These are phyloP conservation scores for Dothiorella sarmentorum DNA, from an alignment of 2,329 filamentous ascomycete genomes.

Conservation along the genomic window DNA sequence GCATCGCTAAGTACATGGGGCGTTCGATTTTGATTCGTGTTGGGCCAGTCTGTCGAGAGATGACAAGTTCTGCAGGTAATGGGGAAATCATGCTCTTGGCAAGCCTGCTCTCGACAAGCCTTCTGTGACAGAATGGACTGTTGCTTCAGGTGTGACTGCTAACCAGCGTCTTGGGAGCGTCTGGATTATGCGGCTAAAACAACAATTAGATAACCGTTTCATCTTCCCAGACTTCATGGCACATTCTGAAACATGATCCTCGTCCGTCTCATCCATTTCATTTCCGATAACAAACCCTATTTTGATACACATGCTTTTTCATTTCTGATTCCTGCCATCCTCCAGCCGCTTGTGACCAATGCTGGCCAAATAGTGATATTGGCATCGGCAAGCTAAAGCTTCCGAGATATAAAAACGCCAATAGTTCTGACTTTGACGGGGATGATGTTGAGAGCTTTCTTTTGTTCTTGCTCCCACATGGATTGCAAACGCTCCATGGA, in stretches of 20 bases:
- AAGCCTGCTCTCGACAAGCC: too few relatives aligned
- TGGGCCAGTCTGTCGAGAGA: too few relatives aligned
- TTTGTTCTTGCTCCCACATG: background rate
- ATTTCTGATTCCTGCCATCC: background rate
- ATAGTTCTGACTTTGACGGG: background rate
- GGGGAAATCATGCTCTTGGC: too few relatives aligned
- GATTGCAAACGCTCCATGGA: background rate
- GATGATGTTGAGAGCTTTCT: background rate
- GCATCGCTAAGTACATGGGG: too few relatives aligned
- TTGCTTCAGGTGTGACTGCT: too few relatives aligned
- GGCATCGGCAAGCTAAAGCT: background rate
- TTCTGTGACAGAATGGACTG: too few relatives aligned
- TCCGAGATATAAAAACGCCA: background rate
- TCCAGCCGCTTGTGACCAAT: background rate
- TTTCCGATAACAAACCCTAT: background rate
- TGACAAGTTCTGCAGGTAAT: too few relatives aligned
- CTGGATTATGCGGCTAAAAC: too few relatives aligned
- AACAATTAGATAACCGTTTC: too few relatives aligned
- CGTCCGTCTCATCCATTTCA: background rate
- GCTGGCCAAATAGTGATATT: background rate
- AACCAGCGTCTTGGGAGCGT: too few relatives aligned
- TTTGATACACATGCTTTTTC: conserved; percentile 3
- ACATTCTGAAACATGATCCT: background rate
- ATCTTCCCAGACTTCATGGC: background rate
- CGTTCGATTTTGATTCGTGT: too few relatives aligned